Evolutionary conservation across 257 asterid species (phyloP).

Genomic region (Oldenlandia corymbosa): DNA sequence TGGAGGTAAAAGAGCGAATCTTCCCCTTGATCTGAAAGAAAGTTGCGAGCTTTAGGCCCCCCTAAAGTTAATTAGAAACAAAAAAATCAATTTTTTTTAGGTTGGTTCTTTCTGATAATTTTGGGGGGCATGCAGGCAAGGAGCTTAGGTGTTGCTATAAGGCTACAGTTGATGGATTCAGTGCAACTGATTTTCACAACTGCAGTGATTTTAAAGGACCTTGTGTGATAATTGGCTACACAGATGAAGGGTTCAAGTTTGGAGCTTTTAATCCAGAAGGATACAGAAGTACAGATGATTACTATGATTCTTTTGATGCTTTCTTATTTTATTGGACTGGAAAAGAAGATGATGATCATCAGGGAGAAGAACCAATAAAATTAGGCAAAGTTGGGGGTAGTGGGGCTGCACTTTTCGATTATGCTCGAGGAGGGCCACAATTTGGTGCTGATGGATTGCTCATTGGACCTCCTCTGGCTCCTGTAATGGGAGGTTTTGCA

Average conservation of each 20-base stretch:
- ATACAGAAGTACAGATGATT: conserved; percentile 85
- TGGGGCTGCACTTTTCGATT: conserved; percentile 89
- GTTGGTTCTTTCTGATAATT: conserved; percentile 2
- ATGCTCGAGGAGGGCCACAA: conserved; percentile 92
- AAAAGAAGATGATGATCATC: neutral
- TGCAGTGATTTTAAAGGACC: conserved; percentile 88
- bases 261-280: conserved; percentile 95
- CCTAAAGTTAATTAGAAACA: no score
- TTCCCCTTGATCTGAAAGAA: no score
- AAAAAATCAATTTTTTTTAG: no score
- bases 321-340: conserved; percentile 71
- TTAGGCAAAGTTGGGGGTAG: conserved; percentile 88
- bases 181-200: conserved; percentile 70
- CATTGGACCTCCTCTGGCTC: conserved; percentile 84
- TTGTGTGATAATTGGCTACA: conserved; percentile 76
- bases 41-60: neutral
- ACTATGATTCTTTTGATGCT: conserved; percentile 75
- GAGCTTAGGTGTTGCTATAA: conserved; percentile 83
- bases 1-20: conserved; percentile 4
- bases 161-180: conserved; percentile 76
- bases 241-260: conserved; percentile 52
- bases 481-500: conserved; percentile 91
- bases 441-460: conserved; percentile 89
- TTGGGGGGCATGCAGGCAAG: conserved; percentile 50
- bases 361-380: conserved; percentile 41